phyloP scores from a whole-genome alignment of 345 rosid species.

The Adansonia digitata region DNA sequence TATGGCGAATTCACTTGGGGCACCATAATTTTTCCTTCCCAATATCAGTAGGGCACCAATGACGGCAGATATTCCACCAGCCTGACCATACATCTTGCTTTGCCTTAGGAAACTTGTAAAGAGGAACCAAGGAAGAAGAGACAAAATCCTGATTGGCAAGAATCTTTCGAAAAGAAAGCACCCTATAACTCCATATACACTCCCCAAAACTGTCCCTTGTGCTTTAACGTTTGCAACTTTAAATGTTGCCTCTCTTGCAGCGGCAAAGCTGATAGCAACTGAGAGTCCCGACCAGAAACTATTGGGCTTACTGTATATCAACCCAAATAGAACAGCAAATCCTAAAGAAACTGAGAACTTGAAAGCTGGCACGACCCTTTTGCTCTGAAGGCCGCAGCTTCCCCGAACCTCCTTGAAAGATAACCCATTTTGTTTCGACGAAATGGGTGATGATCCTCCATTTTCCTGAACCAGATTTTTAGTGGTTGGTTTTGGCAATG shows the following conservation, averaged over 20 bases:
- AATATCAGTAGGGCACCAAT: constrained; percentile 76
- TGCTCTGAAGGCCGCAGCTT: constrained; percentile 20
- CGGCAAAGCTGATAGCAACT: constrained; percentile 58
- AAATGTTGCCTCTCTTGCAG: constrained; percentile 69
- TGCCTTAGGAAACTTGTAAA: constrained; percentile 56
- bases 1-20: constrained; percentile 78
- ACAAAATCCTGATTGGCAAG: constrained; percentile 58
- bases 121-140: constrained; percentile 84
- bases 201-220: constrained; percentile 86
- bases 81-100: constrained; percentile 67
- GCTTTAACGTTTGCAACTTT: constrained; percentile 72
- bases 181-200: constrained; percentile 78
- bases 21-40: constrained; percentile 72
- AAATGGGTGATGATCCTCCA: constrained; percentile 18
- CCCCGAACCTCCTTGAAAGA: constrained; percentile 13
- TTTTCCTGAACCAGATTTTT: constrained; percentile 7
- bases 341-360: constrained; percentile 67
- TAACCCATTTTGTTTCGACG: constrained; percentile 11
- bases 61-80: constrained; percentile 77
- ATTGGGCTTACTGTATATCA: constrained; percentile 56
- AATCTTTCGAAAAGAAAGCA: constrained; percentile 65
- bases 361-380: constrained; percentile 49
- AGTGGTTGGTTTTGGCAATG: constrained; percentile 24
- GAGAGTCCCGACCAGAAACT: constrained; percentile 83
- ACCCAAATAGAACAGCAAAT: constrained; percentile 55